A percentile compares a stretch with the other conserved stretches of the same genome.
Conservation (phyloP, 2,329 filamentous ascomycete genomes). For the Pleurostoma richardsiae region DNA sequence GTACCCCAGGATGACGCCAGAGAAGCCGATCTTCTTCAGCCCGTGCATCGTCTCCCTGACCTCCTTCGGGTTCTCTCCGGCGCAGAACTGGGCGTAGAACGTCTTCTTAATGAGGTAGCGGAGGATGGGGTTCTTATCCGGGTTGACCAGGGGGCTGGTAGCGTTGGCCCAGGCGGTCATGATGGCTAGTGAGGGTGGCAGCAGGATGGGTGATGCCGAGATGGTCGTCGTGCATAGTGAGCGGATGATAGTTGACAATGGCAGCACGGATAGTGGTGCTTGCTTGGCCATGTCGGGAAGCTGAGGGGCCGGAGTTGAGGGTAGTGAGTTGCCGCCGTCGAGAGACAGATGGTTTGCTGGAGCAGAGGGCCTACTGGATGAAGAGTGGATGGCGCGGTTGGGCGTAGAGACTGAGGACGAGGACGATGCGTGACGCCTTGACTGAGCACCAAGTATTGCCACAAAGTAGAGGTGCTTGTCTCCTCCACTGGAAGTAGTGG, state of each 20-base stretch:
- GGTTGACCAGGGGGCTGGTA: constrained; percentile 59
- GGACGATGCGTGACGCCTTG: too few relatives aligned
- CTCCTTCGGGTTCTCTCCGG: constrained; percentile 68
- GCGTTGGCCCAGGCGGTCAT: constrained; percentile 69
- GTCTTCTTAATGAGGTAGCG: constrained; percentile 70
- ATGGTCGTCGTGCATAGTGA: constrained; percentile 65
- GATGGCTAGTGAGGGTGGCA: constrained; percentile 63
- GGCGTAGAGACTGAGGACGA: constrained; percentile 3
- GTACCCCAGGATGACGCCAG: constrained; percentile 80
- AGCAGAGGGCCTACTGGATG: constrained; percentile 13
- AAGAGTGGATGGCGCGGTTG: constrained; percentile 20
- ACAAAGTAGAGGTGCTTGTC: too few relatives aligned
- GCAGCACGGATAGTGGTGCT: constrained; percentile 58
- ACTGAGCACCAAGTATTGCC: too few relatives aligned
- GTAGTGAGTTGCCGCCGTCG: constrained; percentile 3
- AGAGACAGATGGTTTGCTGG: constrained; percentile 11
- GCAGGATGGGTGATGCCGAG: constrained; percentile 65
- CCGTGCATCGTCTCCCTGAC: constrained; percentile 59
- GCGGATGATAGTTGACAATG: constrained; percentile 61
- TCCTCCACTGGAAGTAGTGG: too few relatives aligned
- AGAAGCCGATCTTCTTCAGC: constrained; percentile 71
- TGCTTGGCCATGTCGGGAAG: constrained; percentile 11
- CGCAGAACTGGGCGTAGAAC: constrained; percentile 89
- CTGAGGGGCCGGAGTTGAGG: constrained; percentile 1
- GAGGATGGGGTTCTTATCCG: constrained; percentile 70